Evolutionary conservation across 768 basidiomycete genomes (phyloP).

Genomic region (Auriscalpium microsporum): DNA sequence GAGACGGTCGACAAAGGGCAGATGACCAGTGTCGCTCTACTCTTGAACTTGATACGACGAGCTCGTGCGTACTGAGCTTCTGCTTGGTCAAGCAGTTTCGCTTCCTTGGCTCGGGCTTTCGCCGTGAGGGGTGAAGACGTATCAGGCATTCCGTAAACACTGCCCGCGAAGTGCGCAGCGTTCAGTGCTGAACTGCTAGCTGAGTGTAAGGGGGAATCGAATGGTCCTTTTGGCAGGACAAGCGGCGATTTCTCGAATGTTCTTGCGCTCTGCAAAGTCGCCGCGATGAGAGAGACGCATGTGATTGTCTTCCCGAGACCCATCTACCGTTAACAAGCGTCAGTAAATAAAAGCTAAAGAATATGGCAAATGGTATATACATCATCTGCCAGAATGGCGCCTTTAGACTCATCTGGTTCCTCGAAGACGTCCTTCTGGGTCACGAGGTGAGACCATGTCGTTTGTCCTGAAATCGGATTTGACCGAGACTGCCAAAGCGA

Average conservation of each 20-base stretch:
- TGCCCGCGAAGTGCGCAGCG: slow-evolving; percentile 60
- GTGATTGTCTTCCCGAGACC: slow-evolving; percentile 97
- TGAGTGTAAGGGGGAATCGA: slow-evolving; percentile 18
- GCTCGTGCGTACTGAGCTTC: slow-evolving; percentile 63
- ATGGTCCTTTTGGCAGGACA: slow-evolving; percentile 32
- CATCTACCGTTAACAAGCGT: slow-evolving; percentile 52
- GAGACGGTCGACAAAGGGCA: slow-evolving; percentile 95
- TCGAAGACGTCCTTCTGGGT: slow-evolving; percentile 68
- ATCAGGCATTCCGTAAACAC: slow-evolving; percentile 82
- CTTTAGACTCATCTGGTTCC: slow-evolving; percentile 67
- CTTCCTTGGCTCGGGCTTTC: slow-evolving; percentile 61
- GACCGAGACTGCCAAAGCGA: slow-evolving; percentile 61
- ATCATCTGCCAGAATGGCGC: slow-evolving; percentile 94
- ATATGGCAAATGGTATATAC: slow-evolving; percentile 38
- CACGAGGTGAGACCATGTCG: slow-evolving; percentile 75
- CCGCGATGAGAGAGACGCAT: slow-evolving; percentile 86
- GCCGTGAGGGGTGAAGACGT: slow-evolving; percentile 19
- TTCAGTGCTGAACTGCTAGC: slow-evolving; percentile 24
- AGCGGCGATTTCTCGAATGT: slow-evolving; percentile 52
- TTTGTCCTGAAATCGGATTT: slow-evolving; percentile 38
- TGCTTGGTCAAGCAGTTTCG: slow-evolving; percentile 57
- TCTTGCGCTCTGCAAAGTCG: slow-evolving; percentile 65
- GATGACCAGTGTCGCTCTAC: slow-evolving; percentile 89
- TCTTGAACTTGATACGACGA: slow-evolving; percentile 72
- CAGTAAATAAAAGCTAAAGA: not conserved